Conservation (phyloP, 768 basidiomycete species). For the Leucocoprinus sp. region DNA sequence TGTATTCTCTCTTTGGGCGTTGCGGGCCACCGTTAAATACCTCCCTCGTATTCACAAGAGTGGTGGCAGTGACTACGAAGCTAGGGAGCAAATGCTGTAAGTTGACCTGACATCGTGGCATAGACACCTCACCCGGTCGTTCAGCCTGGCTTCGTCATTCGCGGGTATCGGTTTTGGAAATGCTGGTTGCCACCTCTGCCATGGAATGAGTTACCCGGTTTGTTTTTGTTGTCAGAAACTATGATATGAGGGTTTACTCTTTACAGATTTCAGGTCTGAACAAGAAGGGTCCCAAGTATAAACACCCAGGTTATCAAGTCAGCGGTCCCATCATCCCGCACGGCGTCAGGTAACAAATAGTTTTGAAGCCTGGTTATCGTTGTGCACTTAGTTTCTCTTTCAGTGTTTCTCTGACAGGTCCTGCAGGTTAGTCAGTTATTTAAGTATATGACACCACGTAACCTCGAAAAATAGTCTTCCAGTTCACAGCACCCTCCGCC, state of each 20-base stretch:
- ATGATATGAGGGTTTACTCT: not conserved
- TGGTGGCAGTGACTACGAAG: constrained; percentile 61
- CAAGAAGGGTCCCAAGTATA: constrained; percentile 88
- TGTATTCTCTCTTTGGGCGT: constrained; percentile 92
- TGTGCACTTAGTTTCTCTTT: not conserved
- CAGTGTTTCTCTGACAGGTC: constrained; percentile 83
- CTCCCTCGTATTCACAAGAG: constrained; percentile 83
- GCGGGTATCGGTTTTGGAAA: constrained; percentile 96
- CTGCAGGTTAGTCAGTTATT: constrained; percentile 46
- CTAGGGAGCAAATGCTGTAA: constrained; percentile 87
- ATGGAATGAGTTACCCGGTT: constrained; percentile 85
- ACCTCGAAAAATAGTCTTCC: constrained; percentile 55
- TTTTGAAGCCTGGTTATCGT: not conserved
- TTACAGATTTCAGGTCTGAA: constrained; percentile 84
- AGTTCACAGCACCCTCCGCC: constrained; percentile 91
- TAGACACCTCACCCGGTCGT: constrained; percentile 5
- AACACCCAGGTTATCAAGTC: constrained; percentile 84
- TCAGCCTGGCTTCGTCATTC: constrained; percentile 82
- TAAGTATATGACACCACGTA: not conserved
- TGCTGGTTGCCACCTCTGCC: constrained; percentile 86
- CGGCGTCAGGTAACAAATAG: constrained; percentile 57
- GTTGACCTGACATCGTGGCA: constrained; percentile 12
- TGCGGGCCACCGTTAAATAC: constrained; percentile 81
- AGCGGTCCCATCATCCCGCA: constrained; percentile 89
- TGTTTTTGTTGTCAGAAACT: constrained; percentile 14